Evolutionary conservation across 108 stramenopile genomes (phyloP), one percentile per base, ranked within the genome.

Genomic region (Pseudonitzschia delicatissima): DNA sequence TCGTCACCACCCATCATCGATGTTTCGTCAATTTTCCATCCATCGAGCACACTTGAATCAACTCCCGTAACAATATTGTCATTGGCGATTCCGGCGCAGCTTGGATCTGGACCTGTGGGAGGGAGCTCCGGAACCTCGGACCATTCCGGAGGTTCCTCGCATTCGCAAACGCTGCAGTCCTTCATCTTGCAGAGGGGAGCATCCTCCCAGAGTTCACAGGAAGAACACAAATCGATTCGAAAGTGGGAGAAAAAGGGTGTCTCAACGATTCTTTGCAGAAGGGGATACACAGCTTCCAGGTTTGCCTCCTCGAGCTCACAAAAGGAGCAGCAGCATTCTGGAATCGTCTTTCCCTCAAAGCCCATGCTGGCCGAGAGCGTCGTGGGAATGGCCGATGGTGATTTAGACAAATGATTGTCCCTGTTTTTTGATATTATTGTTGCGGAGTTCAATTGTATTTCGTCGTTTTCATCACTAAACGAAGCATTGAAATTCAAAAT

Each of bases 241-340:
- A 58, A 58, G 34, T 58, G 57, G n/a, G 57, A 23, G 15, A 58
- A 58, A 28, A 58, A 58, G 2, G 57, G 57, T 15, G 57, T 58
- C 15, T 34, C 31, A 15, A 58, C 33, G 13, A 58, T 28, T 5
- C 15, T 34, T 12, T 33, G 21, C 13, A 58, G 28, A 9, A 58
- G 35, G 9, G 57, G 57, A 18, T 58, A 21, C 0, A 58, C 33
- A 15, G n/a, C 28, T 15, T 58, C 33, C 21, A 15, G 5, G 15
- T 58, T 58, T 0, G 34, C 35, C 20, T 18, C 18, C 35, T 58
- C 57, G 21, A 58, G 31, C 34, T 58, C 57, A 1, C 0, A 23
- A 58, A 58, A 58, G 5, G 57, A 28, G 28, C 57, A 34, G 33
- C 32, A 17, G n/a, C 57, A 58, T 21, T 35, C 31, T 4, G 57